Evolutionary conservation across 2,329 filamentous ascomycete genomes (phyloP).

Genomic region (Didymella arachidicola): DNA sequence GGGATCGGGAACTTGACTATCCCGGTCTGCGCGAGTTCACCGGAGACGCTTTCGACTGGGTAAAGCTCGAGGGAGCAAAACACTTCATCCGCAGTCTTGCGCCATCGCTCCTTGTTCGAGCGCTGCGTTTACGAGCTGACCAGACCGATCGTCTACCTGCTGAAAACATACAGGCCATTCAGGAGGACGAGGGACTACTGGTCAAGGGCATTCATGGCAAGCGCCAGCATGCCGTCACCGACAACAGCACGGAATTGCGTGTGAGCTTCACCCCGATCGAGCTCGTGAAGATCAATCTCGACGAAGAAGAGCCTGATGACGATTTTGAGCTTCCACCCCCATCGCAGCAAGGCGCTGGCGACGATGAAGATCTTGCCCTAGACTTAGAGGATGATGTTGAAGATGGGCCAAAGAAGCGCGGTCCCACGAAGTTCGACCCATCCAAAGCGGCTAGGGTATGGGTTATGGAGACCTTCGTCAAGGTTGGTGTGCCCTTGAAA

Average conservation of each 20-base stretch:
- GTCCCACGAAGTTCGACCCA: constrained; percentile 67
- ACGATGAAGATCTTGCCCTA: constrained; percentile 43
- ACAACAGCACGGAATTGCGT: constrained; percentile 78
- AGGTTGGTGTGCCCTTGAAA: constrained; percentile 69
- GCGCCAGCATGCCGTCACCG: constrained; percentile 75
- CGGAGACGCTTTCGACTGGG: constrained; percentile 86
- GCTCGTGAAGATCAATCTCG: constrained; percentile 79
- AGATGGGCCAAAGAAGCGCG: constrained; percentile 55
- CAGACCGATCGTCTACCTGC: constrained; percentile 28
- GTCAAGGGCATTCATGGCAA: constrained; percentile 72
- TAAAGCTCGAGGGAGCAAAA: constrained; percentile 75
- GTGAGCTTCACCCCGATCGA: constrained; percentile 78
- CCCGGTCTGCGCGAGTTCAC: constrained; percentile 75
- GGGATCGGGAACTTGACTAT: constrained; percentile 71
- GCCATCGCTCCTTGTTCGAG: constrained; percentile 74
- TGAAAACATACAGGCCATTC: constrained; percentile 48
- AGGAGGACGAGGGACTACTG: constrained; percentile 61
- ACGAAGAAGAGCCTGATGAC: constrained; percentile 75
- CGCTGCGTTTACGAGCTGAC: constrained; percentile 54
- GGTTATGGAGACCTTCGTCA: constrained; percentile 71
- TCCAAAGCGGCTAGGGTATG: constrained; percentile 70
- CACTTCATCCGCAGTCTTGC: constrained; percentile 85
- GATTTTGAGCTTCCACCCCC: constrained; percentile 56
- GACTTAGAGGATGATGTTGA: constrained; percentile 44
- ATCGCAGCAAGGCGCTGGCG: constrained; percentile 31